Evolutionary conservation across 164 flowering plant genomes (phyloP).

Genomic region (Dillenia suffruticosa): DNA sequence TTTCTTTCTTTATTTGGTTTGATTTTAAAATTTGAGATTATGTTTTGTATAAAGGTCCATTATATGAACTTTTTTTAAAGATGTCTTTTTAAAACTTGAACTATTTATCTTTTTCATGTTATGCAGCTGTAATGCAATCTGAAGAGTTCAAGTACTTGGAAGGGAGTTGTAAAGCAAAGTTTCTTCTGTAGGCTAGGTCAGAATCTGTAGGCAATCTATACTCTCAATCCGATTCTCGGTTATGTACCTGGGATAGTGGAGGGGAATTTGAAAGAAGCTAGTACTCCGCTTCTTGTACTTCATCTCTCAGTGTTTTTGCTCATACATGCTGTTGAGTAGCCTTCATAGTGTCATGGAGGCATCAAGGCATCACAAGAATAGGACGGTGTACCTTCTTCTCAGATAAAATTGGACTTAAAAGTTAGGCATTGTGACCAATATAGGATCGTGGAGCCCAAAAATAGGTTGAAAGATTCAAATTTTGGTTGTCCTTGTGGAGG

Average conservation of each 20-base stretch:
- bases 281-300: conserved; percentile 12
- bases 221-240: conserved; percentile 51
- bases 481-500: too few relatives aligned
- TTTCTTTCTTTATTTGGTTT: too few relatives aligned
- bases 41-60: too few relatives aligned
- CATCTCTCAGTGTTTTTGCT: conserved; percentile 14
- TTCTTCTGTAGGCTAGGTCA: conserved; percentile 43
- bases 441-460: too few relatives aligned
- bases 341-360: conserved; percentile 14
- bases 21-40: too few relatives aligned
- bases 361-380: conserved; percentile 20
- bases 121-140: conserved; percentile 70
- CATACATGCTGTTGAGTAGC: not conserved
- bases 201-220: conserved; percentile 42
- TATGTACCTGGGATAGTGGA: conserved; percentile 60
- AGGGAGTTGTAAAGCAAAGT: conserved; percentile 65
- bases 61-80: too few relatives aligned
- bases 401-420: too few relatives aligned
- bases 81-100: not conserved
- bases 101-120: not conserved
- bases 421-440: too few relatives aligned
- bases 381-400: conserved; percentile 18
- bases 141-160: conserved; percentile 72
- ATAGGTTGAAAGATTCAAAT: too few relatives aligned
- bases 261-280: conserved; percentile 51